A percentile compares a stretch with the other conserved stretches of the same genome.
Conservation (phyloP, 192 early-diverging fungal genomes). For the Fimicolochytrium jonesii region DNA sequence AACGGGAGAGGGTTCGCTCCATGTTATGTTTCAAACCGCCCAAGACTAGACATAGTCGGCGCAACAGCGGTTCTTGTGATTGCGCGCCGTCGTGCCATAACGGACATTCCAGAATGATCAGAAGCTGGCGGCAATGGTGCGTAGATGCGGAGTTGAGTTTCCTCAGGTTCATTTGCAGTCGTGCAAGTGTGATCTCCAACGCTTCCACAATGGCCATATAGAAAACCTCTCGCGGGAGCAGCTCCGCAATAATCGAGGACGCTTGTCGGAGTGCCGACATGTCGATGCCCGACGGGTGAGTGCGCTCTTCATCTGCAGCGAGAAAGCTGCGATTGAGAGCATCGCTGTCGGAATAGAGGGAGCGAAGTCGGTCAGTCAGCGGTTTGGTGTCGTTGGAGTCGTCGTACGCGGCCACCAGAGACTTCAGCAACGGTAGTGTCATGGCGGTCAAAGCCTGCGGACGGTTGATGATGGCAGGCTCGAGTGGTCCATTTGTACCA, state of each 20-base stretch:
- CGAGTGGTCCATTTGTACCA: no score
- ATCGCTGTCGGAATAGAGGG: constrained; percentile 38
- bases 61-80: constrained; percentile 45
- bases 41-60: constrained; percentile 39
- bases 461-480: no score
- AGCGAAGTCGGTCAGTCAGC: constrained; percentile 33
- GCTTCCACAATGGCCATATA: constrained; percentile 42
- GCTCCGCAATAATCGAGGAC: constrained; percentile 26
- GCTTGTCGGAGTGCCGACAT: constrained; percentile 27
- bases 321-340: constrained; percentile 41
- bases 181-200: constrained; percentile 52
- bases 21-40: no score
- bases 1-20: constrained; percentile 36
- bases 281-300: constrained; percentile 33
- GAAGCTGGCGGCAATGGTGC: neutral
- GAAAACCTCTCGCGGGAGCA: constrained; percentile 36
- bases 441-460: no score
- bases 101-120: constrained; percentile 46
- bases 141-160: constrained; percentile 30
- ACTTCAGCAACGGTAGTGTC: constrained; percentile 29
- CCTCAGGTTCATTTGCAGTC: constrained; percentile 39
- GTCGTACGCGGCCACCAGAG: neutral
- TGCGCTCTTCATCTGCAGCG: neutral
- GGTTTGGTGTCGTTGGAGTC: constrained; percentile 14
- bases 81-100: constrained; percentile 42